A percentile compares a stretch with the other conserved stretches of the same genome.
These are phyloP conservation scores for Fusarium sp. DNA, from an alignment of 2,329 filamentous ascomycete species.

Conservation along the genomic window DNA sequence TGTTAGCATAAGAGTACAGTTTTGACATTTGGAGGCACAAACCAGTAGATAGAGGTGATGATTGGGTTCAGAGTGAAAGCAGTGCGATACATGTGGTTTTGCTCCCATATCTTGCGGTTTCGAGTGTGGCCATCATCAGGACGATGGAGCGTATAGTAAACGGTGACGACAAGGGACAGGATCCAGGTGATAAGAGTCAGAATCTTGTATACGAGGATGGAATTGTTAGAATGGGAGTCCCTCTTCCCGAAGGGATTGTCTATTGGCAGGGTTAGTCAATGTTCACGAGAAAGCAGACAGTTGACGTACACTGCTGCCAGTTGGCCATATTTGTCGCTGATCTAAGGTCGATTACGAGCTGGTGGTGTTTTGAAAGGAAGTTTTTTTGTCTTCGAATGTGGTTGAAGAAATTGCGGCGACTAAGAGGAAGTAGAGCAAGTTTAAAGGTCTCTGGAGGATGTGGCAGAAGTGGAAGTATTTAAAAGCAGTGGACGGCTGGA, in stretches of 20 bases:
- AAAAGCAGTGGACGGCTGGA: slow-evolving; percentile 23
- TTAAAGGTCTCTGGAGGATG: neutral
- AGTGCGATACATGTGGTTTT: slow-evolving; percentile 74
- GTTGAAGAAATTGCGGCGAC: slow-evolving; percentile 14
- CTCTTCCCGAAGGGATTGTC: slow-evolving; percentile 82
- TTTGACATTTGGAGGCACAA: slow-evolving; percentile 23
- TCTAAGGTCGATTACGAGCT: slow-evolving; percentile 3
- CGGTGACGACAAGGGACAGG: slow-evolving; percentile 74
- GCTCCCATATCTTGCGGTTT: slow-evolving; percentile 77
- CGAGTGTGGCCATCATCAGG: slow-evolving; percentile 71
- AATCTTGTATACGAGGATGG: slow-evolving; percentile 79
- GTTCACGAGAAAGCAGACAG: neutral
- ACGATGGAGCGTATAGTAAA: slow-evolving; percentile 77
- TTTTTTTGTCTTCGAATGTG: neutral
- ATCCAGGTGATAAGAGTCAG: slow-evolving; percentile 80
- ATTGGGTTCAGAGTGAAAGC: slow-evolving; percentile 79
- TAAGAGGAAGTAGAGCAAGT: slow-evolving; percentile 1
- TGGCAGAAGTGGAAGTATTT: slow-evolving; percentile 42
- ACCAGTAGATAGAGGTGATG: slow-evolving; percentile 82
- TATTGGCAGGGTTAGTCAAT: slow-evolving; percentile 49
- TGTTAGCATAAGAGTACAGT: slow-evolving; percentile 2
- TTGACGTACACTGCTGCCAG: slow-evolving; percentile 47
- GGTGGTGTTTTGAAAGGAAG: neutral
- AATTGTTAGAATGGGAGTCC: slow-evolving; percentile 70
- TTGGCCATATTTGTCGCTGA: slow-evolving; percentile 45